Conservation (phyloP, 495 filamentous ascomycete genomes). For the Hyaloscypha finlandica region DNA sequence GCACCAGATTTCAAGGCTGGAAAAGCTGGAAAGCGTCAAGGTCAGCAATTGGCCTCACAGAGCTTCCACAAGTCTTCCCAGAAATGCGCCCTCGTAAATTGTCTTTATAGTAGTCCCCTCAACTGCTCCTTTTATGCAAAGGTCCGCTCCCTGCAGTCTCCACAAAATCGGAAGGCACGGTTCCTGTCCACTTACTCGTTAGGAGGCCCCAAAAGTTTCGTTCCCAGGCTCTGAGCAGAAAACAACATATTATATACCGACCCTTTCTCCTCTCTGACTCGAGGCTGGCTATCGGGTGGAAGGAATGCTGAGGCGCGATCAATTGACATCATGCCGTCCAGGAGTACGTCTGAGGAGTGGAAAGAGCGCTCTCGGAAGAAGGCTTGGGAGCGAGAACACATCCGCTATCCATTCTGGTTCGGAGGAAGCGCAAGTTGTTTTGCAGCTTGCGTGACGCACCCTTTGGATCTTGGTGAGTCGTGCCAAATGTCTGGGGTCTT, state of each 20-base stretch:
- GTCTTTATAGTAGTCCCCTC: background rate
- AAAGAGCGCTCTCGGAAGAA: conserved; percentile 27
- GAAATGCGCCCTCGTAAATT: background rate
- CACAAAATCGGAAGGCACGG: conserved; percentile 6
- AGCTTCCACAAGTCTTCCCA: background rate
- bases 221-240: background rate
- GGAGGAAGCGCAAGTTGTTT: conserved; percentile 89
- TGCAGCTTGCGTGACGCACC: conserved; percentile 88
- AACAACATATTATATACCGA: background rate
- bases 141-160: background rate
- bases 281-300: background rate
- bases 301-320: conserved; percentile 29
- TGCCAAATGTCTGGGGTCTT: background rate
- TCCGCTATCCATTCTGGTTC: conserved; percentile 90
- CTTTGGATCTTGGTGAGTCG: conserved; percentile 71
- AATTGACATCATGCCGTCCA: conserved; percentile 31
- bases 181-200: background rate
- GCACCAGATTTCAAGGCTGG: background rate
- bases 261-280: too few species aligned
- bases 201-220: background rate
- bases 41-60: background rate
- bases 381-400: conserved; percentile 39
- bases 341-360: conserved; percentile 29
- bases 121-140: background rate
- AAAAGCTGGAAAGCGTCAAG: background rate